These are phyloP conservation scores for Oxyria digyna DNA, from an alignment of 148 eudicot species.

Conservation along the genomic window DNA sequence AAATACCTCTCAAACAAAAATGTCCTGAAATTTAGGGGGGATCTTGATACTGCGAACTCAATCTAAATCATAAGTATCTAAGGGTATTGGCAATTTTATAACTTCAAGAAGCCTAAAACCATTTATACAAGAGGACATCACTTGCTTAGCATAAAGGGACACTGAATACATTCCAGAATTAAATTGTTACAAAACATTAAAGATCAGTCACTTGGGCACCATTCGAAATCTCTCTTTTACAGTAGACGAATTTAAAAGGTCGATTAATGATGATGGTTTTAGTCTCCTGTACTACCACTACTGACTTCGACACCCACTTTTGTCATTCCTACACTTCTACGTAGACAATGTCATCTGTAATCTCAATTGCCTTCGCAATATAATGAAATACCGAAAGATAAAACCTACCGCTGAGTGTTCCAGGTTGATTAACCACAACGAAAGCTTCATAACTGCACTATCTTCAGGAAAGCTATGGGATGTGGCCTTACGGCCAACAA, in stretches of 20 bases:
- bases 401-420: conserved; percentile 42
- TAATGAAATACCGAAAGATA: conserved; percentile 3
- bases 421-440: conserved; percentile 66
- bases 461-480: conserved; percentile 50
- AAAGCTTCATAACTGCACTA: conserved; percentile 56
- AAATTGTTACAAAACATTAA: background rate
- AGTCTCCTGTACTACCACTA: background rate
- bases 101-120: background rate
- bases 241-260: too few relatives aligned
- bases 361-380: conserved; percentile 1
- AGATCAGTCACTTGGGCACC: background rate
- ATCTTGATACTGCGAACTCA: background rate
- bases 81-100: background rate
- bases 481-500: conserved; percentile 17
- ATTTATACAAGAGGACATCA: background rate
- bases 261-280: background rate
- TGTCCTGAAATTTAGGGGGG: background rate
- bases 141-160: background rate
- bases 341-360: background rate
- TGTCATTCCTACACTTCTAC: conserved; percentile 1
- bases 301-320: background rate
- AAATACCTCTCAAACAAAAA: background rate
- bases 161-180: background rate
- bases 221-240: too few relatives aligned
- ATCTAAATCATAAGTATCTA: background rate